A percentile compares a stretch with the other conserved stretches of the same genome.
These are phyloP conservation scores for Sporormia fimetaria DNA, from an alignment of 495 filamentous ascomycete species.

Conservation along the genomic window DNA sequence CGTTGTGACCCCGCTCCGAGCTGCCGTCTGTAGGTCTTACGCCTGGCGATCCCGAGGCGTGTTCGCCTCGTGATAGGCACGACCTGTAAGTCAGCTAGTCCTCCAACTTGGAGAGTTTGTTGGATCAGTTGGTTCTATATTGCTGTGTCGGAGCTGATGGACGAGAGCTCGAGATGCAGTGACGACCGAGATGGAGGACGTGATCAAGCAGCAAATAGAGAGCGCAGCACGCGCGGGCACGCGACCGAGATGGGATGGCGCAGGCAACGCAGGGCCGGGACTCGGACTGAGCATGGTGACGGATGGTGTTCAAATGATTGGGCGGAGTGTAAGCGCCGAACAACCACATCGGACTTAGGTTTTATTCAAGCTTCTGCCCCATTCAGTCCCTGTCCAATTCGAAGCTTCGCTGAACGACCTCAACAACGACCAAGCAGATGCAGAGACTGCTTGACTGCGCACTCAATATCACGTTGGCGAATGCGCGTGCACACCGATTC, in stretches of 20 bases:
- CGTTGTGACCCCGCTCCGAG: constrained; percentile 9
- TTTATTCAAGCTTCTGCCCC: constrained; percentile 9
- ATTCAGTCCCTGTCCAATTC: constrained; percentile 3
- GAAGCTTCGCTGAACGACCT: constrained; percentile 1
- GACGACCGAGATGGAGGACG: too few species aligned
- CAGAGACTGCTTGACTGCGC: neutral
- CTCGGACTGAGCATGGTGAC: constrained; percentile 2
- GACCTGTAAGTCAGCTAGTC: neutral
- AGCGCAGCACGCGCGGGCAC: too few species aligned
- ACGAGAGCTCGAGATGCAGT: too few species aligned
- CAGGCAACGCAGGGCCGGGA: too few species aligned
- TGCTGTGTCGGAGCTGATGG: too few species aligned
- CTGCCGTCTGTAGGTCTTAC: constrained; percentile 8
- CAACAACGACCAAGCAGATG: constrained; percentile 1
- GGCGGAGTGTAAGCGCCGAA: constrained; percentile 15
- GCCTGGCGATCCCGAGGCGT: neutral
- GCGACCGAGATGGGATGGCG: too few species aligned
- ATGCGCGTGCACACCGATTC: neutral
- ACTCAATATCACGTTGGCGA: neutral
- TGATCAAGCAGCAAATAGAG: too few species aligned
- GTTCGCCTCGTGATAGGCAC: neutral
- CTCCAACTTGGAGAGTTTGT: neutral
- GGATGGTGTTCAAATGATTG: constrained; percentile 17
- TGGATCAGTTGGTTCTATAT: too few species aligned
- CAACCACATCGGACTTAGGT: constrained; percentile 7